Conservation (phyloP, 352 stramenopile species). For the Pythium apleroticum region DNA sequence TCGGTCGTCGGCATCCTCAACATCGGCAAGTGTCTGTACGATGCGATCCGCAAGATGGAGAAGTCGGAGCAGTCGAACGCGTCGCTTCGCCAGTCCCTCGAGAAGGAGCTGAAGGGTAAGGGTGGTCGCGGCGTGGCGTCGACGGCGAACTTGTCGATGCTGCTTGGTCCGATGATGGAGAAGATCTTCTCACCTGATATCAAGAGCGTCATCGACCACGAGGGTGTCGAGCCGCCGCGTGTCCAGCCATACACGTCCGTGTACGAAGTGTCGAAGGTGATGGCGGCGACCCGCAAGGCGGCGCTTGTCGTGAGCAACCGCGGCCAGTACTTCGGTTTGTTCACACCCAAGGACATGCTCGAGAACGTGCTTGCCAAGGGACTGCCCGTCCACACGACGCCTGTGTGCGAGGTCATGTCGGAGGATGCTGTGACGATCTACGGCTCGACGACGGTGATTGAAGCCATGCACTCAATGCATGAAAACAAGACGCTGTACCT, state of each 20-base stretch:
- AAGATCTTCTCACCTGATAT: slow-evolving; percentile 88
- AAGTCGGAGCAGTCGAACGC: slow-evolving; percentile 82
- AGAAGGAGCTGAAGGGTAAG: slow-evolving; percentile 72
- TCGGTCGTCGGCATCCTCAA: slow-evolving; percentile 96
- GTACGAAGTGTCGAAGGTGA: slow-evolving; percentile 91
- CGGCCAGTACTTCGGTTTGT: slow-evolving; percentile 93
- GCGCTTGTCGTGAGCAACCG: slow-evolving; percentile 94
- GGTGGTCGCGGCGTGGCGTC: slow-evolving; percentile 27
- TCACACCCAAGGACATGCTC: slow-evolving; percentile 98
- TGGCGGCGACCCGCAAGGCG: slow-evolving; percentile 94
- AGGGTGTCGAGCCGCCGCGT: slow-evolving; percentile 69
- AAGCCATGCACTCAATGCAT: slow-evolving; percentile 89
- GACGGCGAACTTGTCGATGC: slow-evolving; percentile 44
- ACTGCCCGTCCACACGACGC: slow-evolving; percentile 90
- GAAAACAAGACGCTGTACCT: slow-evolving; percentile 87
- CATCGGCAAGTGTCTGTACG: slow-evolving; percentile 98
- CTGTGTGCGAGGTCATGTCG: slow-evolving; percentile 91
- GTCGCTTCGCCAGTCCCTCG: slow-evolving; percentile 69
- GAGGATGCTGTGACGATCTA: slow-evolving; percentile 76
- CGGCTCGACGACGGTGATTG: slow-evolving; percentile 67
- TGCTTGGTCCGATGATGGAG: slow-evolving; percentile 84
- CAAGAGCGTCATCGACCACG: slow-evolving; percentile 81
- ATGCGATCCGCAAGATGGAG: slow-evolving; percentile 97
- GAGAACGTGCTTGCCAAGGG: slow-evolving; percentile 93
- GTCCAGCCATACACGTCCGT: slow-evolving; percentile 91